These are phyloP conservation scores for Trypanosoma conorhini DNA, from an alignment of 208 protist species.

Conservation along the genomic window DNA sequence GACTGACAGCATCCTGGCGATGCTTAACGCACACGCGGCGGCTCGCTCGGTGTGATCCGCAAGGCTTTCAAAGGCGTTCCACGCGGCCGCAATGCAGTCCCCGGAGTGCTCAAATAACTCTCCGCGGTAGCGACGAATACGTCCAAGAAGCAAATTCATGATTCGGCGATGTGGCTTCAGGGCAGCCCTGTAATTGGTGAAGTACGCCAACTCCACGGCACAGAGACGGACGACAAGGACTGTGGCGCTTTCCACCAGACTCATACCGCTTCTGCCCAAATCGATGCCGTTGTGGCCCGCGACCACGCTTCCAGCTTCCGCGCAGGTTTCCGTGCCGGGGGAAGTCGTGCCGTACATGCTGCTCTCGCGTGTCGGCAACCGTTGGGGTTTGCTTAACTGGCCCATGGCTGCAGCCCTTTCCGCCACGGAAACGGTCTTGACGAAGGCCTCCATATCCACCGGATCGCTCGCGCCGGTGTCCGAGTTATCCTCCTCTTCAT, in stretches of 20 bases:
- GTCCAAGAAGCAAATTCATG: slow-evolving; percentile 68
- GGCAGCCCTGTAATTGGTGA: slow-evolving; percentile 60
- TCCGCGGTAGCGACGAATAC: slow-evolving; percentile 73
- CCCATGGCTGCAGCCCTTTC: neutral
- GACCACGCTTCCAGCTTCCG: neutral
- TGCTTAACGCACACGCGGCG: slow-evolving; percentile 71
- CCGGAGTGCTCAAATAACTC: slow-evolving; percentile 73
- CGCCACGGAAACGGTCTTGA: slow-evolving; percentile 19
- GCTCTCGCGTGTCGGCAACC: neutral
- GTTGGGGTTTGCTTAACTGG: neutral
- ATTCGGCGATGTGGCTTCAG: slow-evolving; percentile 68
- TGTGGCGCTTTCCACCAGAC: slow-evolving; percentile 59
- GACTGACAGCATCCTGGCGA: slow-evolving; percentile 48
- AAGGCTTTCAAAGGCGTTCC: slow-evolving; percentile 87
- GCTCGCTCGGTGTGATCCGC: slow-evolving; percentile 66
- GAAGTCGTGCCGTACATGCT: neutral
- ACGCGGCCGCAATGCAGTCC: slow-evolving; percentile 70
- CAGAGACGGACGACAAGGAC: slow-evolving; percentile 66
- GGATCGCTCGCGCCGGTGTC: slow-evolving; percentile 21
- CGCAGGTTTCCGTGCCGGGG: neutral
- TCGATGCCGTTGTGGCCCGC: neutral
- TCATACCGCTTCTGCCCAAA: slow-evolving; percentile 35
- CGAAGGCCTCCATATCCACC: slow-evolving; percentile 18
- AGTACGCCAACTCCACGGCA: slow-evolving; percentile 64
- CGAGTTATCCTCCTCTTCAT: slow-evolving; percentile 32